These are phyloP conservation scores for Papiliotrema nemorosa DNA, from an alignment of 1,284 basidiomycete species.

Conservation along the genomic window DNA sequence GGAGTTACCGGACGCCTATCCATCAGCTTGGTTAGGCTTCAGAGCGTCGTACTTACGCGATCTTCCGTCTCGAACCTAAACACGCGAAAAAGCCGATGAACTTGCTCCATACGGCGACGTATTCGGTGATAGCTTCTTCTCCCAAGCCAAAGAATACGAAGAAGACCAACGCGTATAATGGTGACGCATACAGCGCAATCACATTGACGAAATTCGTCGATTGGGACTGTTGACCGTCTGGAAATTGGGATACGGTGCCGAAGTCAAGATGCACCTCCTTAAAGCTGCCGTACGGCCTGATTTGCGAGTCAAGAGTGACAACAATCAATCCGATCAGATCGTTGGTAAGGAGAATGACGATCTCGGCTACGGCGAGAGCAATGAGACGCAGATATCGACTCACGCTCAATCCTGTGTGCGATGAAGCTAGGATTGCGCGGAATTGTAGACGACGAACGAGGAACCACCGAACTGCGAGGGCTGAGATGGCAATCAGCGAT, in stretches of 20 bases:
- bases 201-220: not conserved
- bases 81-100: not conserved
- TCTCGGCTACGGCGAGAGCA: slow-evolving; percentile 53
- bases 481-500: slow-evolving; percentile 20
- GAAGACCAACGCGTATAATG: slow-evolving; percentile 38
- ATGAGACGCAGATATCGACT: slow-evolving; percentile 64
- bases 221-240: slow-evolving; percentile 11
- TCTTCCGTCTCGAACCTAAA: not conserved
- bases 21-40: not conserved
- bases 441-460: slow-evolving; percentile 17
- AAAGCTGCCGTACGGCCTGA: slow-evolving; percentile 17
- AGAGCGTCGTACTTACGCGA: not conserved
- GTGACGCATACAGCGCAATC: slow-evolving; percentile 17
- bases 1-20: not conserved
- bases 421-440: slow-evolving; percentile 40
- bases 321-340: slow-evolving; percentile 7
- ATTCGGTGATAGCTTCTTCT: slow-evolving; percentile 39
- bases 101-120: slow-evolving; percentile 11
- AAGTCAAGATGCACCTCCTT: slow-evolving; percentile 14
- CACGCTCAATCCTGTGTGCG: slow-evolving; percentile 47
- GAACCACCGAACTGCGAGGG: slow-evolving; percentile 28
- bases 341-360: slow-evolving; percentile 20
- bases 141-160: slow-evolving; percentile 49
- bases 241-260: slow-evolving; percentile 15
- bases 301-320: not conserved